phyloP scores from a whole-genome alignment of 306 rosid species.

The Sphenostylis stenocarpa region DNA sequence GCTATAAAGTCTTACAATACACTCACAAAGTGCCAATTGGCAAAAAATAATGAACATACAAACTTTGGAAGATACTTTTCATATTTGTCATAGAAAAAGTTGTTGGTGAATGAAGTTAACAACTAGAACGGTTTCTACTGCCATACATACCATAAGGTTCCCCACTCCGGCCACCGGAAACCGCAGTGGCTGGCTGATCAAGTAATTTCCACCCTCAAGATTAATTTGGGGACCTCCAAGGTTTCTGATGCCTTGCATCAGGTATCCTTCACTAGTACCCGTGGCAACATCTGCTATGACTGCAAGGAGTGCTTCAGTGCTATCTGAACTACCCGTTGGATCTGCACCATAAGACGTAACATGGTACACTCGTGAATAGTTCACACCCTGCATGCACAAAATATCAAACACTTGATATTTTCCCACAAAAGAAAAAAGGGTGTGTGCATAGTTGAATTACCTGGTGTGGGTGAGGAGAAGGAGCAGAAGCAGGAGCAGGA shows the following conservation, averaged over 20 bases:
- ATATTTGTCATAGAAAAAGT: slow-evolving; percentile 1
- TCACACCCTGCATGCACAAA: slow-evolving; percentile 46
- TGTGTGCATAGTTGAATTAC: slow-evolving; percentile 25
- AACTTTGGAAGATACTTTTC: slow-evolving; percentile 21
- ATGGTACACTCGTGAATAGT: slow-evolving; percentile 46
- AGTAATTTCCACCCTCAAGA: slow-evolving; percentile 81
- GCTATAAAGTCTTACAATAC: slow-evolving; percentile 10
- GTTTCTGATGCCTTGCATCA: slow-evolving; percentile 64
- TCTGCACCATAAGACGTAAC: slow-evolving; percentile 86
- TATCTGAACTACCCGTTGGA: slow-evolving; percentile 73
- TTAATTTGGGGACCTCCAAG: slow-evolving; percentile 76
- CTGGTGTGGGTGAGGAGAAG: slow-evolving; percentile 29
- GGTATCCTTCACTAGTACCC: slow-evolving; percentile 37
- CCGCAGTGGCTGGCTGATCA: slow-evolving; percentile 56
- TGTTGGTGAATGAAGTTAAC: slow-evolving; percentile 2
- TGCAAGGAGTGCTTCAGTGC: slow-evolving; percentile 63
- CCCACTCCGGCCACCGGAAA: slow-evolving; percentile 66
- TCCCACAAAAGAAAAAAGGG: background rate
- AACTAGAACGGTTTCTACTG: background rate
- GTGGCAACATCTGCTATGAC: slow-evolving; percentile 67
- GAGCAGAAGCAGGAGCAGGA: slow-evolving; percentile 30
- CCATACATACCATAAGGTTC: slow-evolving; percentile 82
- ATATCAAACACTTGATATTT: slow-evolving; percentile 30
- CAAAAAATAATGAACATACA: slow-evolving; percentile 9
- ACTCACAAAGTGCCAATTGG: slow-evolving; percentile 21